A percentile compares a stretch with the other conserved stretches of the same genome.
Evolutionary conservation across 495 filamentous ascomycete species (phyloP).

Genomic region (Lineolata rhizophorae): DNA sequence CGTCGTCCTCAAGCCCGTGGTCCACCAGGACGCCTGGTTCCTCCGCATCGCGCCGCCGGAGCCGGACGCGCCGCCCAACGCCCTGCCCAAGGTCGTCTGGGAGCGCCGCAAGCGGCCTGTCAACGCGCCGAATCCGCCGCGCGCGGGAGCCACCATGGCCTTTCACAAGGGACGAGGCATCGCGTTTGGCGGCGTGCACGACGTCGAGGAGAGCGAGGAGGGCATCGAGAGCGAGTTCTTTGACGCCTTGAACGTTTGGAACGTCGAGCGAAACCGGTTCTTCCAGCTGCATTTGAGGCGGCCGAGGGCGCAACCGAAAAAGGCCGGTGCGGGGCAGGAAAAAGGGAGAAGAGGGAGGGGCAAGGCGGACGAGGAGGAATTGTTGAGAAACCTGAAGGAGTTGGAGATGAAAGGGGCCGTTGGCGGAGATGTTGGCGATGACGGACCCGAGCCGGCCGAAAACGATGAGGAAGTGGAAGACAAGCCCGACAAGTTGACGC

Average conservation of each 20-base stretch:
- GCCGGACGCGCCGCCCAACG: constrained; percentile 32
- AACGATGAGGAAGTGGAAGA: constrained; percentile 30
- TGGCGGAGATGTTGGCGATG: constrained; percentile 29
- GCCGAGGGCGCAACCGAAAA: constrained; percentile 35
- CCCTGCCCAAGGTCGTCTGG: constrained; percentile 59
- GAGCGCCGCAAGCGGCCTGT: constrained; percentile 81
- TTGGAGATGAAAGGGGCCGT: constrained; percentile 46
- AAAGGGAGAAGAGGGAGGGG: constrained; percentile 43
- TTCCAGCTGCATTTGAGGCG: constrained; percentile 63
- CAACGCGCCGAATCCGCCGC: constrained; percentile 62
- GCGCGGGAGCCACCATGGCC: constrained; percentile 78
- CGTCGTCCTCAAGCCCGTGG: constrained; percentile 56
- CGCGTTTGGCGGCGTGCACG: constrained; percentile 83
- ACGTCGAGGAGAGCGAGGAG: constrained; percentile 84
- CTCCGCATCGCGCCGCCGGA: constrained; percentile 55
- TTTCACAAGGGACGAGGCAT: constrained; percentile 85
- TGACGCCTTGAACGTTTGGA: constrained; percentile 73
- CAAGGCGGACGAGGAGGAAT: constrained; percentile 73
- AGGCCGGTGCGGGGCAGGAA: constrained; percentile 25
- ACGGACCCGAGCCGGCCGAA: constrained; percentile 12
- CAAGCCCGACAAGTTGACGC: constrained; percentile 26
- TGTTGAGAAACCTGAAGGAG: constrained; percentile 62
- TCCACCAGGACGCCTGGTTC: constrained; percentile 91
- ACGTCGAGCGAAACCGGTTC: constrained; percentile 81
- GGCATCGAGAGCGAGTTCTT: constrained; percentile 95